Evolutionary conservation across 2,329 filamentous ascomycete species (phyloP).

Genomic region (Talaromyces sp.): DNA sequence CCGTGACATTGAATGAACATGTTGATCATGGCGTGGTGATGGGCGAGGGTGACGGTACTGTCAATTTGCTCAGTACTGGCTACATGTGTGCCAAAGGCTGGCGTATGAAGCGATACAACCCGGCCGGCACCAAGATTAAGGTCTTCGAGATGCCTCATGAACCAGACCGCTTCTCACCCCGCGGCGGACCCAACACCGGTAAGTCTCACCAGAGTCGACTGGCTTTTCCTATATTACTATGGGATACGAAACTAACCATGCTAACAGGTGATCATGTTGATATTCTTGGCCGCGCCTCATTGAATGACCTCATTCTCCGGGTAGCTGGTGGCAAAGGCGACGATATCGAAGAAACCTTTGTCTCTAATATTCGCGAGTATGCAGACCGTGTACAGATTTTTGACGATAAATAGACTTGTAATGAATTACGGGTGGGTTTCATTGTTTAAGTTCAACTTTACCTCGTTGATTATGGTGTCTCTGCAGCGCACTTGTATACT

Average conservation of each 20-base stretch:
- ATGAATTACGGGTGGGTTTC: background rate
- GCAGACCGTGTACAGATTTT: slow-evolving; percentile 80
- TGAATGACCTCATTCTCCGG: slow-evolving; percentile 87
- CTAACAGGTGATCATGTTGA: slow-evolving; percentile 83
- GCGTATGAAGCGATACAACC: slow-evolving; percentile 92
- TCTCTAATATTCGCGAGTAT: slow-evolving; percentile 82
- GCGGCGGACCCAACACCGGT: slow-evolving; percentile 69
- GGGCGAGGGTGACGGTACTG: slow-evolving; percentile 94
- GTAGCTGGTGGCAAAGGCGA: slow-evolving; percentile 85
- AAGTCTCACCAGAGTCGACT: slow-evolving; percentile 39
- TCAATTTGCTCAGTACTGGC: slow-evolving; percentile 85
- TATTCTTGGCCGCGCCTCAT: slow-evolving; percentile 81
- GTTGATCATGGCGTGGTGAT: slow-evolving; percentile 89
- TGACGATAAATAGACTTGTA: slow-evolving; percentile 51
- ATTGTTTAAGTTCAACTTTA: background rate
- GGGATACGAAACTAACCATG: background rate
- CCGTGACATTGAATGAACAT: slow-evolving; percentile 46
- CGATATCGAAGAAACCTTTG: slow-evolving; percentile 73
- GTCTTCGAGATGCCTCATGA: slow-evolving; percentile 97
- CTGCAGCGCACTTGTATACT: too few species aligned
- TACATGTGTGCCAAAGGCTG: slow-evolving; percentile 98
- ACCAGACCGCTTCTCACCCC: slow-evolving; percentile 85
- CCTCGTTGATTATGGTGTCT: too few species aligned
- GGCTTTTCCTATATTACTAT: slow-evolving; percentile 43
- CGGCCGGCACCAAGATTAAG: slow-evolving; percentile 76